Evolutionary conservation across 2,329 filamentous ascomycete species (phyloP), one percentile per base, ranked within the genome.

Genomic region (Didymellaceae sp.): DNA sequence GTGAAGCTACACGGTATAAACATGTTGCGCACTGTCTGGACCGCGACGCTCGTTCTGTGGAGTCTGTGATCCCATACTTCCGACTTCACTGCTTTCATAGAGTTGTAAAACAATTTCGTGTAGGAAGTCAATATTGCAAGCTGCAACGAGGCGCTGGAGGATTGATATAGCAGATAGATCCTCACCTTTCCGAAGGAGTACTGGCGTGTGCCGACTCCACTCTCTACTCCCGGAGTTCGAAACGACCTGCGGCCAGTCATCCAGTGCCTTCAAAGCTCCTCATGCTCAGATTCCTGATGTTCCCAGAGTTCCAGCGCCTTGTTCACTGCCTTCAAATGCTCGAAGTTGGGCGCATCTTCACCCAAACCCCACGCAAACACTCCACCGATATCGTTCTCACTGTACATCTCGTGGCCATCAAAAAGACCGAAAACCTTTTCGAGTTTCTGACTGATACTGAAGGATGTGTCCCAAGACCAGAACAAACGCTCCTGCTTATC

Each of bases 311-410:
- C 9, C 17, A 50, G 21, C 10, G 22, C 46, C 25, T 53, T 35
- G 31, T 55, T 58, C 22, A 54, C 46, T 5, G 76, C 75, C 61
- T 73, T 73, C 40, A 81, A 55, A 45, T 74, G 77, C 45, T 47
- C 33, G 34, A 58, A 71, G 8, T 46, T 49, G n/a, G 55, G 42
- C 9, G 57, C 59, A 52, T 91, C 88, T 72, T 91, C 87, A 2
- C 86, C 88, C 48, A 91, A 63, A 10, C 85, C 86, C 88, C 87
- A 91, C 0, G 87, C 87, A 78, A 91, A 89, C 4, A 89, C 83
- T 14, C 89, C 88, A 1, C 88, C 87, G 0, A 91, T 67, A 1
- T 75, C 70, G 3, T 24, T 10, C 21, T 38, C 4, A 7, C 13
- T 38, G 4, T 6, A 14, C 8, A 5, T 18, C 5, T 3, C 22